Evolutionary conservation across 2,329 filamentous ascomycete species (phyloP).

Genomic region (Aciculosporium take): DNA sequence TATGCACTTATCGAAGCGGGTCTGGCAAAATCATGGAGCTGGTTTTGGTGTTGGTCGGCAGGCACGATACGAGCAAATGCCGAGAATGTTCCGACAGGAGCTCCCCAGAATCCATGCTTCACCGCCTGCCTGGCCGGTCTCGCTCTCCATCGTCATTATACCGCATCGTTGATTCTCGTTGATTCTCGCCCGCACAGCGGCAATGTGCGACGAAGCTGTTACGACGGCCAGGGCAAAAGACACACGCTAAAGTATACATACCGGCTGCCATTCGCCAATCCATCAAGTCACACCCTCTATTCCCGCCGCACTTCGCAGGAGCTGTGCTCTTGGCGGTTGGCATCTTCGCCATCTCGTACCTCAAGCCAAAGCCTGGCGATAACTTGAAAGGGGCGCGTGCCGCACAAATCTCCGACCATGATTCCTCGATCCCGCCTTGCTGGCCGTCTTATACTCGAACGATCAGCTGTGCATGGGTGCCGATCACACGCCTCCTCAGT

Average conservation of each 20-base stretch:
- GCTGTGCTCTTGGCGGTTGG: not conserved
- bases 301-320: not conserved
- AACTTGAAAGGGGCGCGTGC: not conserved
- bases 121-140: conserved; percentile 7
- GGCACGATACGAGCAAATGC: conserved; percentile 1
- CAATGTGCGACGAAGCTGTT: conserved; percentile 19
- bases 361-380: conserved; percentile 3
- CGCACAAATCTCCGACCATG: conserved; percentile 16
- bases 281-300: not conserved
- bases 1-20: no score
- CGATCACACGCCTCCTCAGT: conserved; percentile 13
- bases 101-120: conserved; percentile 12
- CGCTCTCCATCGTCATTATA: conserved; percentile 12
- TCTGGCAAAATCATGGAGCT: no score
- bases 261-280: not conserved
- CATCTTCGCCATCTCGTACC: conserved; percentile 4
- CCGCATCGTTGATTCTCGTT: conserved; percentile 6
- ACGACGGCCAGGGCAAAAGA: conserved; percentile 6
- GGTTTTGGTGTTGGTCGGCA: not conserved
- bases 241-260: conserved; percentile 3
- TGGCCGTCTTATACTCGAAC: conserved; percentile 25
- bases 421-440: conserved; percentile 27
- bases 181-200: conserved; percentile 16
- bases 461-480: conserved; percentile 15
- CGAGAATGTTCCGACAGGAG: conserved; percentile 18